phyloP scores from a whole-genome alignment of 805 yeast species.

The Lipomyces yamadae region DNA sequence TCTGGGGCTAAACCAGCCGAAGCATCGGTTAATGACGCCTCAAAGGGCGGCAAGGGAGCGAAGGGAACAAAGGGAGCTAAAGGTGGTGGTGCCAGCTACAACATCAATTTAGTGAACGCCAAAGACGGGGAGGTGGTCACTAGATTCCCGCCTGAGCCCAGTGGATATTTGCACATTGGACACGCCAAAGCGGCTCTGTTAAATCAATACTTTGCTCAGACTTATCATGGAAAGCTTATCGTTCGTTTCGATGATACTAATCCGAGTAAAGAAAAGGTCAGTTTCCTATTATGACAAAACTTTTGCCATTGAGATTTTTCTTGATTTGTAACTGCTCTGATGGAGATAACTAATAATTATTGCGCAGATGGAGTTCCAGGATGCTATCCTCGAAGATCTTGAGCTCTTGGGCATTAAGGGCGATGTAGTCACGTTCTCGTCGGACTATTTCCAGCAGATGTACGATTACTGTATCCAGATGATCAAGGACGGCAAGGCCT shows the following conservation, averaged over 20 bases:
- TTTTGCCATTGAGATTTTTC: neutral
- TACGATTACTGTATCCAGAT: constrained; percentile 80
- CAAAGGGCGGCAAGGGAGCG: constrained; percentile 20
- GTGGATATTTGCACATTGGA: constrained; percentile 98
- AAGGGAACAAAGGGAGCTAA: constrained; percentile 48
- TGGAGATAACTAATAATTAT: neutral
- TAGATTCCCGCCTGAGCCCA: constrained; percentile 99
- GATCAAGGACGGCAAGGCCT: constrained; percentile 95
- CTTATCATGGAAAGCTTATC: constrained; percentile 93
- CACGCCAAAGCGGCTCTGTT: constrained; percentile 98
- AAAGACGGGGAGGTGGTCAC: constrained; percentile 94
- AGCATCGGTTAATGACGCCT: neutral
- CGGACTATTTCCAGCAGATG: constrained; percentile 92
- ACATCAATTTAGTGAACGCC: constrained; percentile 90
- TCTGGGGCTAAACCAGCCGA: constrained; percentile 5
- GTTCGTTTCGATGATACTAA: constrained; percentile 98
- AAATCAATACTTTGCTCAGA: constrained; percentile 94
- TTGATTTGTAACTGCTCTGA: neutral
- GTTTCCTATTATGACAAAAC: neutral
- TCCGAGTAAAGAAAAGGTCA: constrained; percentile 87
- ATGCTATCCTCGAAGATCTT: constrained; percentile 91
- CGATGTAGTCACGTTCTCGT: constrained; percentile 83
- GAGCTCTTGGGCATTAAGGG: constrained; percentile 90
- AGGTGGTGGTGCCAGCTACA: constrained; percentile 94
- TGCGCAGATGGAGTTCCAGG: constrained; percentile 74